Evolutionary conservation across 768 basidiomycete genomes (phyloP).

Genomic region (Hypsizygus marmoreus): DNA sequence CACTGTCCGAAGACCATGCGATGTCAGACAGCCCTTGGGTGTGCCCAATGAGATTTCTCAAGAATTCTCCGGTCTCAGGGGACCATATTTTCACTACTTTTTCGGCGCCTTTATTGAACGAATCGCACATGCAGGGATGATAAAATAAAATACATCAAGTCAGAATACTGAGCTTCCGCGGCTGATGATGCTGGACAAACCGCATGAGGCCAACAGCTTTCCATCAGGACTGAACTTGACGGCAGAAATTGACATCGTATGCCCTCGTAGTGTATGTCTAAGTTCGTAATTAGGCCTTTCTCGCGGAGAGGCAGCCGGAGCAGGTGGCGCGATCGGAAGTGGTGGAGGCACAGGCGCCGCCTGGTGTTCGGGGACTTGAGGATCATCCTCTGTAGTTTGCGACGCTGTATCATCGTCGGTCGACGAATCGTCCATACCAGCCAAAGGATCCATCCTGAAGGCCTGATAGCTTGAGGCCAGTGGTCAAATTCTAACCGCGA

Average conservation of each 20-base stretch:
- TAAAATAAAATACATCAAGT: constrained; percentile 11
- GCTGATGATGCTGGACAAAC: constrained; percentile 46
- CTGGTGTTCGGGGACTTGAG: constrained; percentile 67
- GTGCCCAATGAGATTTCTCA: constrained; percentile 75
- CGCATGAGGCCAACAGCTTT: constrained; percentile 80
- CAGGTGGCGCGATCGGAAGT: constrained; percentile 34
- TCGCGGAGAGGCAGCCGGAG: constrained; percentile 32
- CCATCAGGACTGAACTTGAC: constrained; percentile 94
- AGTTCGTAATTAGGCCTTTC: constrained; percentile 71
- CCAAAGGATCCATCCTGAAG: constrained; percentile 44
- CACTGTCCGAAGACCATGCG: constrained; percentile 84
- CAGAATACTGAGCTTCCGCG: constrained; percentile 14
- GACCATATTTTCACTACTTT: constrained; percentile 83
- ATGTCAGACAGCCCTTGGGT: constrained; percentile 86
- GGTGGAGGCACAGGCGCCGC: constrained; percentile 34
- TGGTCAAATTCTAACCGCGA: constrained; percentile 16
- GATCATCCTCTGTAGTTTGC: constrained; percentile 85
- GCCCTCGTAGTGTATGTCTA: constrained; percentile 69
- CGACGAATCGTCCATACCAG: constrained; percentile 53
- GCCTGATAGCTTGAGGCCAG: constrained; percentile 10
- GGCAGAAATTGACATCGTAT: constrained; percentile 82
- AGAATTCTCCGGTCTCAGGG: constrained; percentile 74
- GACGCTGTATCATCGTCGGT: constrained; percentile 69
- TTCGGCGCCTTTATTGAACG: constrained; percentile 60
- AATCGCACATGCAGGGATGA: neutral